phyloP scores from a whole-genome alignment of 805 yeast species.

The Schwanniomyces occidentalis region DNA sequence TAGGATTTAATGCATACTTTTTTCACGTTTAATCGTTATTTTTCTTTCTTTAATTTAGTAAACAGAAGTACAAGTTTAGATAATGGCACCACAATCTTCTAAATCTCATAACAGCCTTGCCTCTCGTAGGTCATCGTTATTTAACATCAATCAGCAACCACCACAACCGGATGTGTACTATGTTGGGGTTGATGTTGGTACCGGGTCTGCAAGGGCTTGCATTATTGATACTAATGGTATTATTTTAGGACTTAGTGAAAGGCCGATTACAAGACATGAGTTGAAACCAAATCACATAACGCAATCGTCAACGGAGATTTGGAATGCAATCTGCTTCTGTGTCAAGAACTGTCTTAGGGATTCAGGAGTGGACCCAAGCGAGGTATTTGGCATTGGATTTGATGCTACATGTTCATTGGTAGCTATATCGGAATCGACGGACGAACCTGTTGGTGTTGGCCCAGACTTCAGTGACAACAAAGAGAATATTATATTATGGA shows the following conservation, averaged over 20 bases:
- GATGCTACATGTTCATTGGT: constrained; percentile 98
- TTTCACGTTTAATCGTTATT: no score
- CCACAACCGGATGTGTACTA: constrained; percentile 53
- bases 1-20: no score
- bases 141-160: constrained; percentile 36
- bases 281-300: constrained; percentile 73
- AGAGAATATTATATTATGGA: constrained; percentile 92
- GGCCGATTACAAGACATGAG: constrained; percentile 77
- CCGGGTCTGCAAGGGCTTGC: constrained; percentile 96
- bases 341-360: constrained; percentile 74
- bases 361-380: constrained; percentile 65
- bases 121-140: constrained; percentile 39
- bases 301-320: constrained; percentile 87
- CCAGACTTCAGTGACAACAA: constrained; percentile 74
- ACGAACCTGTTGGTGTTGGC: constrained; percentile 83
- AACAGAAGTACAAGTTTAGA: background rate
- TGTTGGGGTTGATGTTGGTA: constrained; percentile 93
- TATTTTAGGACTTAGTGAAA: constrained; percentile 74
- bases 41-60: background rate
- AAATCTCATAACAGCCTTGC: constrained; percentile 43
- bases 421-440: constrained; percentile 63
- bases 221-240: constrained; percentile 81
- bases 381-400: constrained; percentile 86
- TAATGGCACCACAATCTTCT: constrained; percentile 8
- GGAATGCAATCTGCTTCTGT: constrained; percentile 85